Base-by-base conservation (phyloP, 2,329 filamentous ascomycete genomes). In the Aureobasidium pullulans region DNA sequence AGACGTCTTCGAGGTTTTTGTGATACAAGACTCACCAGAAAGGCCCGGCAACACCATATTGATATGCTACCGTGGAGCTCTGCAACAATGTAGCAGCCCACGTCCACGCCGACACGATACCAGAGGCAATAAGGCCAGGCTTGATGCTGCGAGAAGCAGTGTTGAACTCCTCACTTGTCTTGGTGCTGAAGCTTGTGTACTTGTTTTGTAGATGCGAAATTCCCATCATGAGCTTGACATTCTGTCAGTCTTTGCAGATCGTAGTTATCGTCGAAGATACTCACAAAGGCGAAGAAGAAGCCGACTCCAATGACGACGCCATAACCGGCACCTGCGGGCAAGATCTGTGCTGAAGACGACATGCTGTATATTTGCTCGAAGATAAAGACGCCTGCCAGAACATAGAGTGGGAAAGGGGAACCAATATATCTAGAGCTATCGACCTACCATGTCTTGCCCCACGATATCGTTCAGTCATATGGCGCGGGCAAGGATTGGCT, bases 161-260 rank as follows among this genome's bases (percentile, higher is more conserved):
- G 64, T 83, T 90, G 78, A 95, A 96, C 85, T 92, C 92, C 74
- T 96, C 90, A 0, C 87, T 91, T 0, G 90, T 95, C 71, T 94
- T 89, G 13, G 90, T 61, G 9, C 40, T 44, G 46, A 61, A 61
- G 77, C 72, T 89, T 64, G 84, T 83, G 66, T 85, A 86, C 34
- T 66, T 63, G 31, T 66, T 69, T 39, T 67, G 62, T n/a, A 68
- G 64, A 46, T 63, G 63, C 0, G 62, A 57, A 32, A 61, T 57
- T 1, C 59, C 59, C 59, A 61, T 61, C 59, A 61, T 61, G 8
- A 57, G 16, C 53, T 57, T 6, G 19, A 16, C 3, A 1, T 7
- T 5, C 4, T n/a, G 23, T 57, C 10, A 57, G 42, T 36, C 9
- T 44, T 7, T 29, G 13, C 16, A n/a, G 9, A 9, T 15, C 5